Evolutionary conservation across 2,329 filamentous ascomycete genomes (phyloP).

Genomic region (Penicillium sp.): DNA sequence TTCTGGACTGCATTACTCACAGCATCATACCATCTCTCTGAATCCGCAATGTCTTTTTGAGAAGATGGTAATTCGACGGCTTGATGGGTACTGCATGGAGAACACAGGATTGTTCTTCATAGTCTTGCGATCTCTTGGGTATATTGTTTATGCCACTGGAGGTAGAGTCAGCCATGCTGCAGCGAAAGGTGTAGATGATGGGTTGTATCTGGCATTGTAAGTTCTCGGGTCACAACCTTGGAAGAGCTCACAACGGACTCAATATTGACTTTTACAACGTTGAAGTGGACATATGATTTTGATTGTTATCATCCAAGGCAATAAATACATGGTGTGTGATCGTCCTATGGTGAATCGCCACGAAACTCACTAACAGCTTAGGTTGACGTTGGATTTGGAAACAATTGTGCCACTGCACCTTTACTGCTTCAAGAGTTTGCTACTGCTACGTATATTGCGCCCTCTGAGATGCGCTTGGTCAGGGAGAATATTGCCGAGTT

Average conservation of each 20-base stretch:
- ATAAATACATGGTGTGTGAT: slow-evolving; percentile 42
- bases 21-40: slow-evolving; percentile 51
- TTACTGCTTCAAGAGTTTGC: slow-evolving; percentile 52
- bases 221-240: slow-evolving; percentile 10
- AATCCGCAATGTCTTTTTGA: slow-evolving; percentile 53
- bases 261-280: background rate
- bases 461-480: slow-evolving; percentile 58
- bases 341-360: background rate
- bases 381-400: slow-evolving; percentile 66
- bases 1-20: slow-evolving; percentile 56
- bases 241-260: background rate
- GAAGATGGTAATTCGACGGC: slow-evolving; percentile 53
- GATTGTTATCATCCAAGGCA: slow-evolving; percentile 57
- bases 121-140: slow-evolving; percentile 55
- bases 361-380: slow-evolving; percentile 20
- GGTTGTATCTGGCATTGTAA: slow-evolving; percentile 52
- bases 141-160: slow-evolving; percentile 56
- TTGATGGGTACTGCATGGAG: slow-evolving; percentile 65
- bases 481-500: slow-evolving; percentile 50
- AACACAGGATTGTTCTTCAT: slow-evolving; percentile 56
- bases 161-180: slow-evolving; percentile 47
- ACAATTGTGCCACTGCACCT: slow-evolving; percentile 60
- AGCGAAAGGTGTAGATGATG: slow-evolving; percentile 36
- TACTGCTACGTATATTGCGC: slow-evolving; percentile 49
- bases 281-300: slow-evolving; percentile 59